Evolutionary conservation across 345 rosid genomes (phyloP).

Genomic region (Eucalyptus lansdowneana): DNA sequence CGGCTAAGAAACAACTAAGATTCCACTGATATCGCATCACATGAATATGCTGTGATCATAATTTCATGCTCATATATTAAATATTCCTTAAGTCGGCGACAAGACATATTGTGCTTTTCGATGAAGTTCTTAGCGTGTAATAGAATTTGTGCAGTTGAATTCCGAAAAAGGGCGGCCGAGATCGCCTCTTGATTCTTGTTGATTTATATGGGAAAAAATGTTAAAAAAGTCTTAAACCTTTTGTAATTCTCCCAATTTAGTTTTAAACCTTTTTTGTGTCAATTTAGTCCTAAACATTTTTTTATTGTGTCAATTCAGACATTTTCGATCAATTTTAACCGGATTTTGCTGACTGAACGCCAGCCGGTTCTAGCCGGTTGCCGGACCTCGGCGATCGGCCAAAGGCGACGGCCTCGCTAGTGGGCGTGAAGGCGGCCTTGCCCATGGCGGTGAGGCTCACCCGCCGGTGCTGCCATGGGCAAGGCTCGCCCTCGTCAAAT

Average conservation of each 20-base stretch:
- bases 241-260: too few species aligned
- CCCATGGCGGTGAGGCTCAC: too few species aligned
- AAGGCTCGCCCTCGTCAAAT: fast-evolving
- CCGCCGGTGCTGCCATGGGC: fast-evolving
- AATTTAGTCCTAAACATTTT: too few species aligned
- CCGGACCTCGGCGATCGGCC: fast-evolving
- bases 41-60: neutral
- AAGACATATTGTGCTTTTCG: neutral
- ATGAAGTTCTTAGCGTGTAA: neutral
- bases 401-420: fast-evolving
- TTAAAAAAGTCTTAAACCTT: fast-evolving
- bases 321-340: too few species aligned
- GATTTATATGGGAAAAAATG: neutral
- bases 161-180: neutral
- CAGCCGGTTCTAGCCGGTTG: too few species aligned
- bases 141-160: neutral
- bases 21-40: neutral
- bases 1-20: neutral
- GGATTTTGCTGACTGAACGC: too few species aligned
- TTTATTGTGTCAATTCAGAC: fast-evolving
- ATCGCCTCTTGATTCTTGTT: neutral
- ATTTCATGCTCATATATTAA: neutral
- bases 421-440: fast-evolving
- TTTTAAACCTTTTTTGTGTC: too few species aligned
- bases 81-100: neutral